Percentiles rank a stretch among this genome's conserved stretches.
These are phyloP conservation scores for Dictyostelium brefeldianum DNA, from an alignment of 78 protist species.

Conservation along the genomic window DNA sequence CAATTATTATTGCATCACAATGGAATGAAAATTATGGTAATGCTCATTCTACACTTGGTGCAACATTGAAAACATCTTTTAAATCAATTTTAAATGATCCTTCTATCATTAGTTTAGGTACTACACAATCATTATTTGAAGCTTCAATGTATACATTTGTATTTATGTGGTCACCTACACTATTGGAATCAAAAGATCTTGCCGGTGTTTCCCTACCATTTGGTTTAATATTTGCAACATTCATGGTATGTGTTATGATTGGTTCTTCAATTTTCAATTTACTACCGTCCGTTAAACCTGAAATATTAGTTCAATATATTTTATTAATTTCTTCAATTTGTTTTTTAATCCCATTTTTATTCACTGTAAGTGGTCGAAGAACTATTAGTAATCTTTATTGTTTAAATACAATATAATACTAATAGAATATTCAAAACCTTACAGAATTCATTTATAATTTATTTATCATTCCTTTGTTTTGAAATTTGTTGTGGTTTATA, in stretches of 20 bases:
- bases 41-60: not conserved
- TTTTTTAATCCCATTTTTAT: slow-evolving; percentile 22
- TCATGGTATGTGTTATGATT: slow-evolving; percentile 93
- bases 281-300: not conserved
- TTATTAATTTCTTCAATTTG: slow-evolving; percentile 26
- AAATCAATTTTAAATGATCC: slow-evolving; percentile 6
- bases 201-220: slow-evolving; percentile 56
- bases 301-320: slow-evolving; percentile 5
- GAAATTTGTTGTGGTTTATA: slow-evolving; percentile 93
- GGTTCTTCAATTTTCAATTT: slow-evolving; percentile 85
- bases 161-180: slow-evolving; percentile 96
- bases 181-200: slow-evolving; percentile 8
- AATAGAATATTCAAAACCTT: no score
- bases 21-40: slow-evolving; percentile 94
- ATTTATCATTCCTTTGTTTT: slow-evolving; percentile 84
- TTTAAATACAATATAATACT: not conserved
- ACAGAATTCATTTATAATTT: slow-evolving; percentile 48
- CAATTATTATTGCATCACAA: not conserved
- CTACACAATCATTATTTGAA: slow-evolving; percentile 92
- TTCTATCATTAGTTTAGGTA: slow-evolving; percentile 79
- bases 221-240: slow-evolving; percentile 93
- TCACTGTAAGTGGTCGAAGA: slow-evolving; percentile 20
- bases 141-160: slow-evolving; percentile 97
- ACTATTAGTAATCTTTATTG: not conserved
- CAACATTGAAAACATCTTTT: slow-evolving; percentile 13